phyloP scores from a whole-genome alignment of 1,139 yeast species.

The Magnusiomyces magnusii region DNA sequence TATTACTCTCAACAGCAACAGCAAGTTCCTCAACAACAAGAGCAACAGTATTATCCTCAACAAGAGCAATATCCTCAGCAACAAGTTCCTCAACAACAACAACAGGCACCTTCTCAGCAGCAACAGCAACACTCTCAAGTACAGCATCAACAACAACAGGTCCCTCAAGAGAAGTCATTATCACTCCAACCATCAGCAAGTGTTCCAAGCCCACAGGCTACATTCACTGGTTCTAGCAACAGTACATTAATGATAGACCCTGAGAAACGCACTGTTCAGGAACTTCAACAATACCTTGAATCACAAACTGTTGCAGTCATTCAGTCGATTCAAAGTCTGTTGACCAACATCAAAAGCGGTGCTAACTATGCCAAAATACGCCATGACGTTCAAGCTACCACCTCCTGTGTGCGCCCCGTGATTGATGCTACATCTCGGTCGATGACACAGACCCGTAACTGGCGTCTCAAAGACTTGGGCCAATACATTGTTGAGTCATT shows the following conservation, averaged over 20 bases:
- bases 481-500: constrained; percentile 82
- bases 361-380: constrained; percentile 63
- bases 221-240: background rate
- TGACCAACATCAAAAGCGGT: constrained; percentile 37
- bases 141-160: background rate
- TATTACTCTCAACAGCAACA: no score
- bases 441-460: constrained; percentile 73
- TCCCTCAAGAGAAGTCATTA: background rate
- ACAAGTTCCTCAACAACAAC: background rate
- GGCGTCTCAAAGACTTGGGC: constrained; percentile 77
- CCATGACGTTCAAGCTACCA: constrained; percentile 64
- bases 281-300: constrained; percentile 76
- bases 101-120: background rate
- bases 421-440: constrained; percentile 83
- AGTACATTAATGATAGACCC: constrained; percentile 39
- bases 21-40: background rate
- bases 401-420: constrained; percentile 75
- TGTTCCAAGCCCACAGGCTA: background rate
- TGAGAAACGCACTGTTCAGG: constrained; percentile 70
- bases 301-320: constrained; percentile 93
- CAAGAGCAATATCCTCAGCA: background rate
- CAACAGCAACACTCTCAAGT: background rate
- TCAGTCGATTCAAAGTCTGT: constrained; percentile 74
- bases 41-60: background rate
- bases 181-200: background rate